Percentiles rank a stretch among this genome's conserved stretches.
These are phyloP conservation scores for Petunia hybrid DNA, from an alignment of 305 asterid species.

Conservation along the genomic window DNA sequence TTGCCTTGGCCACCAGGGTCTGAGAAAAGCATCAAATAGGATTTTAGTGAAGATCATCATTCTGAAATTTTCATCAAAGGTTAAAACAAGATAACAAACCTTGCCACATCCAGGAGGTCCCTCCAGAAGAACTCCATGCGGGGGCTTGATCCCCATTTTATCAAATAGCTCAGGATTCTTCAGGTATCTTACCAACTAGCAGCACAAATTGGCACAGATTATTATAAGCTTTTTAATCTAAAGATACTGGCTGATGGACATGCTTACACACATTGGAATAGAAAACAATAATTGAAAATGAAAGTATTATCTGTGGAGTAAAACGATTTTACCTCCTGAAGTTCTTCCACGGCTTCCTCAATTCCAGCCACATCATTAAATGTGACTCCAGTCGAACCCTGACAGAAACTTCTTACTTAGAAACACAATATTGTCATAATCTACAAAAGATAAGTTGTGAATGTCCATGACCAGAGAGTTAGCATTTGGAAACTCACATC, in stretches of 20 bases:
- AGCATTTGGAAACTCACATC: constrained; percentile 71
- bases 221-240: constrained; percentile 7
- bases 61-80: neutral
- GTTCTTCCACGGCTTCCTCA: constrained; percentile 98
- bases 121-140: constrained; percentile 99
- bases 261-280: neutral
- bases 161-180: constrained; percentile 96
- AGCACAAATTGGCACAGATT: constrained; percentile 32
- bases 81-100: constrained; percentile 55
- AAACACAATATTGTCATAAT: constrained; percentile 21
- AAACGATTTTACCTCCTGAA: constrained; percentile 76
- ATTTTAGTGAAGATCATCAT: neutral
- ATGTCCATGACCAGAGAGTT: constrained; percentile 26
- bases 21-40: constrained; percentile 45
- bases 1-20: constrained; percentile 99
- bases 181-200: constrained; percentile 91
- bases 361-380: constrained; percentile 96
- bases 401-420: constrained; percentile 41
- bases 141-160: constrained; percentile 97
- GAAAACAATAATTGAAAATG: neutral
- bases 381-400: constrained; percentile 97
- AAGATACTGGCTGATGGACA: constrained; percentile 8
- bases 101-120: constrained; percentile 99
- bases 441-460: constrained; percentile 1
- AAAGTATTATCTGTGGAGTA: constrained; percentile 12